Evolutionary conservation across 2,329 filamentous ascomycete genomes (phyloP), one percentile per base, ranked within the genome.

Genomic region (Verticillium klebahnii): DNA sequence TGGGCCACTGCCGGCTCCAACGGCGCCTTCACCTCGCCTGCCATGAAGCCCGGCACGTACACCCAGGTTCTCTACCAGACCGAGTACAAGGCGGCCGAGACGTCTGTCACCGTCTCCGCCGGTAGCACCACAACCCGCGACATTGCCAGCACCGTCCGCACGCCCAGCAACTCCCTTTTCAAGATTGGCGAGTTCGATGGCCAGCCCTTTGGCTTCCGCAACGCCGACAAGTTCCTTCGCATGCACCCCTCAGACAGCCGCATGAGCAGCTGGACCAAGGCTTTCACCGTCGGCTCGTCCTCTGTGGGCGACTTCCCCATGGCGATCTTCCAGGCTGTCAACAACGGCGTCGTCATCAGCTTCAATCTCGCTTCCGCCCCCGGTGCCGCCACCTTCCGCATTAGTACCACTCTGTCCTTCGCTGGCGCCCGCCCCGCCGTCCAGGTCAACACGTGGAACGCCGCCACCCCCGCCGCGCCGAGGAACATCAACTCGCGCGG

Each of bases 241-340:
- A 90, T 90, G 87, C 88, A 90, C 70, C 88, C 87, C 3, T 85
- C 84, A 4, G 88, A 89, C 72, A 75, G 74, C 45, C 83, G 87
- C 68, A 90, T 90, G 87, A 73, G 77, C 31, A 77, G 75, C 61
- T 90, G 87, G 87, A 89, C 85, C 1, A 32, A 45, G 14, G 31
- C 29, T n/a, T 89, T 87, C 73, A 88, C 83, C 2, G 82, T 88
- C 12, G 86, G 85, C 50, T 80, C 79, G 25, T 84, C 81, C 29
- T 70, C 75, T 6, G 69, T 80, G 1, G 73, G 74, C 4, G 78
- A 81, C 62, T 87, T 89, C 69, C 86, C 87, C 54, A 89, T 90
- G 87, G 87, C 87, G 0, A 71, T 89, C 31, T 87, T 88, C 74
- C 85, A 88, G 71, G 72, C 71, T 29, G 81, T 84, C 61, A 89